Conservation (phyloP, 371 early-diverging fungal genomes). For the Rhizopus sp. region DNA sequence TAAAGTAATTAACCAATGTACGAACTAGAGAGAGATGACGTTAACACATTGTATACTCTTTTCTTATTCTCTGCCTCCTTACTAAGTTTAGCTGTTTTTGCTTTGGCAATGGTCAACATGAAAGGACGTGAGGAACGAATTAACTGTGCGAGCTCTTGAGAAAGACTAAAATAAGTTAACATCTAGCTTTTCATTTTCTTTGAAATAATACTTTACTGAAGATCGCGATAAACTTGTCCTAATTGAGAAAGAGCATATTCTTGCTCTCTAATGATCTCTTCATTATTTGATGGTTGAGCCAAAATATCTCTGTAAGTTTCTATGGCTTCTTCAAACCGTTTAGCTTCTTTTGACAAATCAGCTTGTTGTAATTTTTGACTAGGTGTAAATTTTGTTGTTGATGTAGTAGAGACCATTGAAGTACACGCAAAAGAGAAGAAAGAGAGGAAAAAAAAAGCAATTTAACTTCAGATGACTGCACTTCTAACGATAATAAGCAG, state of each 20-base stretch:
- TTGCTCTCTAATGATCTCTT: conserved; percentile 51
- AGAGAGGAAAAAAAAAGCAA: conserved; percentile 5
- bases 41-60: neutral
- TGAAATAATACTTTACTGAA: conserved; percentile 40
- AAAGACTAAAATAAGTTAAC: conserved; percentile 53
- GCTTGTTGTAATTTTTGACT: conserved; percentile 48
- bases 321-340: conserved; percentile 54
- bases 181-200: neutral
- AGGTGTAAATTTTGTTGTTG: conserved; percentile 15
- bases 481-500: too few species aligned
- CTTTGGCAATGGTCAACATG: conserved; percentile 89
- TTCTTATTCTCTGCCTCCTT: conserved; percentile 21
- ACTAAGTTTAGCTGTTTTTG: conserved; percentile 96
- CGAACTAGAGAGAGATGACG: conserved; percentile 59
- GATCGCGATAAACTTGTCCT: conserved; percentile 65
- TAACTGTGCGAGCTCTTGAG: conserved; percentile 78
- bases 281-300: conserved; percentile 33
- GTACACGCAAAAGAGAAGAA: conserved; percentile 3
- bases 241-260: conserved; percentile 64
- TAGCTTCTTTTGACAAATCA: conserved; percentile 49
- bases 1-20: conserved; percentile 86
- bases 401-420: conserved; percentile 9
- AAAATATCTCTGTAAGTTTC: conserved; percentile 54
- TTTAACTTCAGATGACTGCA: neutral
- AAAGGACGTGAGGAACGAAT: conserved; percentile 79